These are phyloP conservation scores for Rhipidocladum racemiflorum DNA, from an alignment of 176 grass and related monocot species.

Conservation along the genomic window DNA sequence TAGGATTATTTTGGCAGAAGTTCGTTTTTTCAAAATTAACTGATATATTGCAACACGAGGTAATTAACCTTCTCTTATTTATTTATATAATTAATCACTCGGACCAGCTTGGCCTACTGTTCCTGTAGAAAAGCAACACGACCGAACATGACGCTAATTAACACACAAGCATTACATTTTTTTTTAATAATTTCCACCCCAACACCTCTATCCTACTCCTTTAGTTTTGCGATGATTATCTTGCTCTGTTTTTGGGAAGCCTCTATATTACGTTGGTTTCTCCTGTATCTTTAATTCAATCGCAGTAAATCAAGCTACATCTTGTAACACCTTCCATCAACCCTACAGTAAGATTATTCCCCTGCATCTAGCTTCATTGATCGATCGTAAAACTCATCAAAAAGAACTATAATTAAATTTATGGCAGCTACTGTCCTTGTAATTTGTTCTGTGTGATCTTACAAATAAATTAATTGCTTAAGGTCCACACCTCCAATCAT, in stretches of 20 bases:
- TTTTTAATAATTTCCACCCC: not conserved
- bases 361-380: not conserved
- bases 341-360: not conserved
- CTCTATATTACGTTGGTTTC: not conserved
- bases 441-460: not conserved
- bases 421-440: not conserved
- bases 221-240: no score
- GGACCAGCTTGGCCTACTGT: no score
- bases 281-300: not conserved
- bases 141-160: not conserved
- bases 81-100: no score
- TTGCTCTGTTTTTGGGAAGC: no score
- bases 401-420: not conserved
- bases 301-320: not conserved
- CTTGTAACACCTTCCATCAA: not conserved
- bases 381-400: not conserved
- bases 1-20: not conserved
- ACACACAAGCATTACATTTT: not conserved
- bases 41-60: not conserved
- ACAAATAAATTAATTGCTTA: not conserved
- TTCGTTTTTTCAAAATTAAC: not conserved
- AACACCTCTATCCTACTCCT: no score
- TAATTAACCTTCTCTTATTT: no score
- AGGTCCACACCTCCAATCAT: not conserved
- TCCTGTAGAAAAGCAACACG: no score